A percentile compares a stretch with the other conserved stretches of the same genome.
These are phyloP conservation scores for Saccharomyces hybrid DNA, from an alignment of 1,139 yeast genomes.

Conservation along the genomic window DNA sequence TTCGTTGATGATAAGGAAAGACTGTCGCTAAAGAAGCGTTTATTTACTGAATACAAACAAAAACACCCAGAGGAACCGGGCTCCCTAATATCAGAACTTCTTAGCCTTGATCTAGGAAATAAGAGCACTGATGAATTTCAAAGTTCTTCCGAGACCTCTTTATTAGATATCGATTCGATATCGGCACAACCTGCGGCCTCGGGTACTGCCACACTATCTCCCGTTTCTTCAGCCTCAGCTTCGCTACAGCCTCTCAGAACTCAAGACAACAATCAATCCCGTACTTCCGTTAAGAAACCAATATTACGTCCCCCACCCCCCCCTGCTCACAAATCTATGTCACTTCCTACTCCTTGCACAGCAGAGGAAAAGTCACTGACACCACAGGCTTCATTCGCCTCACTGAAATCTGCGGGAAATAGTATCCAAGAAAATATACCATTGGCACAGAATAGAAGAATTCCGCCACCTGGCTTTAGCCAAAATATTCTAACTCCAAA, in stretches of 20 bases:
- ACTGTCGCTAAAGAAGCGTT: too few relatives aligned
- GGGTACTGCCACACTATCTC: neutral
- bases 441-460: constrained; percentile 24
- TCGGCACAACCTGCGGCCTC: neutral
- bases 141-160: constrained; percentile 9
- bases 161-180: neutral
- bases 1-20: too few relatives aligned
- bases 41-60: too few relatives aligned
- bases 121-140: constrained; percentile 16
- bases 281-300: constrained; percentile 12
- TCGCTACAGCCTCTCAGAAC: constrained; percentile 12
- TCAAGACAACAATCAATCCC: constrained; percentile 3
- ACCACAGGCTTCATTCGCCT: neutral
- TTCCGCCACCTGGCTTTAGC: constrained; percentile 29
- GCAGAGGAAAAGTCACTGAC: neutral
- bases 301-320: constrained; percentile 29
- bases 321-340: constrained; percentile 14
- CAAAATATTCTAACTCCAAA: constrained; percentile 24
- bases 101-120: too few relatives aligned
- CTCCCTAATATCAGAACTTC: too few relatives aligned
- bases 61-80: too few relatives aligned
- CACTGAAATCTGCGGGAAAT: neutral
- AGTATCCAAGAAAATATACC: constrained; percentile 16
- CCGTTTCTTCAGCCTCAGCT: constrained; percentile 4
- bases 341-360: neutral